Evolutionary conservation across 495 filamentous ascomycete genomes (phyloP), one percentile per base, ranked within the genome.

Genomic region (Penicillium coprophilum): DNA sequence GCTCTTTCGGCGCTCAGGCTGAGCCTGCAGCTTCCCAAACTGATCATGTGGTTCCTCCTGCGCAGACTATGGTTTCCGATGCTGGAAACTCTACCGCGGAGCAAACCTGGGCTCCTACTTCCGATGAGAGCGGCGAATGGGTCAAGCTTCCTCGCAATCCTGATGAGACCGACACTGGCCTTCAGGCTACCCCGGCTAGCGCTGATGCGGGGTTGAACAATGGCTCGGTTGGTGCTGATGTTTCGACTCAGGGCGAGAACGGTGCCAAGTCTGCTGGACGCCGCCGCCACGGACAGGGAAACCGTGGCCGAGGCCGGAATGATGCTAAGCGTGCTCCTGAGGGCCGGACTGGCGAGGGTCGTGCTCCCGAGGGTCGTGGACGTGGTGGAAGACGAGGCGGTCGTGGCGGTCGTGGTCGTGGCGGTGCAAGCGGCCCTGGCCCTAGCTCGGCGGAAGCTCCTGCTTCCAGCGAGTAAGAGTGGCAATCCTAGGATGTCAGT

Each of bases 91-190:
- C 82, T 34, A 82, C 83, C 15, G 87, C 82, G 10, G 86, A 89
- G 58, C 76, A 82, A 21, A 82, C 82, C 47, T 94, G 91, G 62
- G 71, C 73, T 28, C 73, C 72, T 36, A 61, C 63, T 36, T 82
- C 73, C 61, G 84, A 71, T 71, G 80, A 84, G 8, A 88, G 94
- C 60, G 87, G 94, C 60, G 83, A 83, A 57, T 95, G 86, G 87
- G 85, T 92, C 47, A 83, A 90, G 68, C 82, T 92, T 40, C 84
- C 88, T 39, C 88, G 88, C 55, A 78, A 86, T 65, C 83, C 89
- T 36, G 75, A 83, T 34, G 90, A 95, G 70, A 87, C 87, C 12
- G 91, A 94, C 46, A 86, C 80, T 59, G 80, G 82, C 17, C 63
- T 84, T 12, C 66, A 79, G n/a, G 82, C 83, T 10, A 85, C 81